These are phyloP conservation scores for Endocalyx cinctus DNA, from an alignment of 2,329 filamentous ascomycete species.

Conservation along the genomic window DNA sequence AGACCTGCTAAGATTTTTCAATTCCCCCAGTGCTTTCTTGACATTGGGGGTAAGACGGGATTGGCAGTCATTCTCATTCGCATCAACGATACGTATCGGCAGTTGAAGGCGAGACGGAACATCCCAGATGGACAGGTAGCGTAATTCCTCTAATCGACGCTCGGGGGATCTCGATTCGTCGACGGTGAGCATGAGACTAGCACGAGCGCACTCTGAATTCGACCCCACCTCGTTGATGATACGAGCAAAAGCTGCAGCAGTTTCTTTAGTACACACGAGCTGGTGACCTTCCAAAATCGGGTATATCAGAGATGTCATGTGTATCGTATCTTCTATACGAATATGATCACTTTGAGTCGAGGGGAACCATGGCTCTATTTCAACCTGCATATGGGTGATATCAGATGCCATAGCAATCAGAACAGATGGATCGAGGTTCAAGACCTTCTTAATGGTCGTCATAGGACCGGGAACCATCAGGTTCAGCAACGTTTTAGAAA, in stretches of 20 bases:
- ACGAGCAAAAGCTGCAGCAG: constrained; percentile 60
- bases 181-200: constrained; percentile 50
- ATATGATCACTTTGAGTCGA: constrained; percentile 60
- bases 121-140: constrained; percentile 31
- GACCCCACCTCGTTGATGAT: constrained; percentile 63
- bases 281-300: constrained; percentile 51
- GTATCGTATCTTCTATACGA: constrained; percentile 55
- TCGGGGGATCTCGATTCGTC: constrained; percentile 16
- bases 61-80: constrained; percentile 31
- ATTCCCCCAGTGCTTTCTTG: constrained; percentile 32
- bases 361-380: constrained; percentile 40
- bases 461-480: constrained; percentile 24
- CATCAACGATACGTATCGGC: constrained; percentile 53
- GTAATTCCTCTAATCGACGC: constrained; percentile 25
- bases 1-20: constrained; percentile 50
- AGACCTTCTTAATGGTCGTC: constrained; percentile 16
- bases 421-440: constrained; percentile 66
- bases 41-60: constrained; percentile 20
- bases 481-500: constrained; percentile 18
- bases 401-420: constrained; percentile 70
- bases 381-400: constrained; percentile 53
- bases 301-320: constrained; percentile 59
- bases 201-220: constrained; percentile 53
- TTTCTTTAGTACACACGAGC: constrained; percentile 64
- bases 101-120: constrained; percentile 38